Percentiles rank a stretch among this genome's conserved stretches.
Evolutionary conservation across 495 filamentous ascomycete species (phyloP).

Genomic region (Paragyromitra xinjiangensis): DNA sequence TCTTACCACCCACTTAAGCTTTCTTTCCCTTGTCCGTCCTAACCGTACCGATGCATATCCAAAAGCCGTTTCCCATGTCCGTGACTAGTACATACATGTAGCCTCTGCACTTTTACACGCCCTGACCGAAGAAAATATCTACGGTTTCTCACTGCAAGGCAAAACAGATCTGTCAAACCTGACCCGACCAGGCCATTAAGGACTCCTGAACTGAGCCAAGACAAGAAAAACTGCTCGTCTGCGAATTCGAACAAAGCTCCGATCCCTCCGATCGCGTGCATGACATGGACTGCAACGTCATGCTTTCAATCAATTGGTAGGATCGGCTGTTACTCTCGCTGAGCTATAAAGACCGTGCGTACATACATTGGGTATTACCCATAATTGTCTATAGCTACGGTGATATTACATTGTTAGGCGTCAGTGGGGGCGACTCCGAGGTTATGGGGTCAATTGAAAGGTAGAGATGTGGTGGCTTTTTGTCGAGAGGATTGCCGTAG

Average conservation of each 20-base stretch:
- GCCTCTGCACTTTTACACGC: constrained; percentile 2
- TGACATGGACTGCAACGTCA: constrained; percentile 22
- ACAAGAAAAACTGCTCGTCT: constrained; percentile 12
- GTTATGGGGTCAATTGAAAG: neutral
- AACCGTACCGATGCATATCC: constrained; percentile 2
- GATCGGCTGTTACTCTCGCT: constrained; percentile 42
- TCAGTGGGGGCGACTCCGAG: constrained; percentile 6
- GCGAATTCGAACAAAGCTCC: constrained; percentile 13
- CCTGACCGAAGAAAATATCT: constrained; percentile 4
- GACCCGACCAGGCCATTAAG: neutral
- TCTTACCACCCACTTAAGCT: constrained; percentile 14
- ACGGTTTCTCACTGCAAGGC: constrained; percentile 1
- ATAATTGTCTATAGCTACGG: constrained; percentile 27
- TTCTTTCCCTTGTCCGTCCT: constrained; percentile 3
- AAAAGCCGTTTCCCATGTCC: neutral
- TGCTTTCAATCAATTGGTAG: constrained; percentile 31
- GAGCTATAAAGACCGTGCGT: constrained; percentile 18
- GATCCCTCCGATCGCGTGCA: constrained; percentile 46
- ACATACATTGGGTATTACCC: constrained; percentile 25
- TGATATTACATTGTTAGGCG: constrained; percentile 21
- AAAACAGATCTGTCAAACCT: constrained; percentile 16
- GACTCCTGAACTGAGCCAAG: constrained; percentile 1
- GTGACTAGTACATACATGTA: neutral
- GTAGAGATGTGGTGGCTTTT: neutral
- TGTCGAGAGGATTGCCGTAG: neutral